Conservation (phyloP, 805 yeast species). For the Alloascoidea hylecoeti region DNA sequence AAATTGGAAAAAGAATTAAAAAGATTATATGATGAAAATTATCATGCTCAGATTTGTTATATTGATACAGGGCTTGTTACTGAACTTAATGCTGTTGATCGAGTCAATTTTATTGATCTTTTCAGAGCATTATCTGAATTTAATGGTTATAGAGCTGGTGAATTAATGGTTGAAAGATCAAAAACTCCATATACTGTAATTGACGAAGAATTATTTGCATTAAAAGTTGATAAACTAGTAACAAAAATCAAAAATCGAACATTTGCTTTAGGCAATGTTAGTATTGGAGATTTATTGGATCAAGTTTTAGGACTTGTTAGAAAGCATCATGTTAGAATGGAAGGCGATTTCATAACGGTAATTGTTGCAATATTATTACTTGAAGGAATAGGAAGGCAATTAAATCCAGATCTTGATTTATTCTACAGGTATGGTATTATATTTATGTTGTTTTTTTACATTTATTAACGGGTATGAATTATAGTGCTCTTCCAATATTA, state of each 20-base stretch:
- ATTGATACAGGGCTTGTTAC: conserved; percentile 92
- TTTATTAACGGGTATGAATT: conserved; percentile 5
- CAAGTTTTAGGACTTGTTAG: conserved; percentile 86
- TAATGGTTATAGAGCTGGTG: conserved; percentile 92
- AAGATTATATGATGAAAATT: conserved; percentile 37
- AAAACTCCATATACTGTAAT: conserved; percentile 89
- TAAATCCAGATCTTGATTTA: conserved; percentile 85
- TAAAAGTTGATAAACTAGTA: conserved; percentile 76
- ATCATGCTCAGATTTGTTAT: conserved; percentile 76
- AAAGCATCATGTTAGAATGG: conserved; percentile 92
- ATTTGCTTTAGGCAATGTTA: conserved; percentile 81
- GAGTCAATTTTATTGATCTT: conserved; percentile 78
- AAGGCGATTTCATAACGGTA: conserved; percentile 90
- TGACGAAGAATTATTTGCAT: conserved; percentile 72
- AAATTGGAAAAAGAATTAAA: conserved; percentile 34
- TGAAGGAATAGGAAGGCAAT: conserved; percentile 91
- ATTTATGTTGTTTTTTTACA: conserved; percentile 5
- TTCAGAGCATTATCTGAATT: conserved; percentile 82
- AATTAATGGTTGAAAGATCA: conserved; percentile 88
- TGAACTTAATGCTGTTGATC: conserved; percentile 61
- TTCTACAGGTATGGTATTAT: conserved; percentile 84
- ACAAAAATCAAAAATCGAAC: conserved; percentile 73
- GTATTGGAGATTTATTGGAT: conserved; percentile 82
- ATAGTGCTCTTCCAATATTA: conserved; percentile 69
- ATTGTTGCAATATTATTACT: conserved; percentile 83